Base-by-base conservation (phyloP, 129 eudicot genomes). In the Smallanthus sonchifolius region DNA sequence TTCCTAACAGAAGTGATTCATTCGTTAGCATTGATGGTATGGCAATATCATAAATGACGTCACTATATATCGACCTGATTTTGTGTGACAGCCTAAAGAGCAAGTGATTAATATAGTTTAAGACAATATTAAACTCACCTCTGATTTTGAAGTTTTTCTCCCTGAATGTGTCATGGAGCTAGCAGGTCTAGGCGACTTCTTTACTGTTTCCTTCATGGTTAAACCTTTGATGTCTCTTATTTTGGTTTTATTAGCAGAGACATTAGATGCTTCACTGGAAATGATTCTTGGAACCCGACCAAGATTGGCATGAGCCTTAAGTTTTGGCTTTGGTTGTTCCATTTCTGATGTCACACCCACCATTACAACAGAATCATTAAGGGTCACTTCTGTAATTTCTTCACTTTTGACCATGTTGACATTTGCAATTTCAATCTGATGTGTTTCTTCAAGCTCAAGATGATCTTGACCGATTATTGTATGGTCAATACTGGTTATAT, bases 141-240 rank as follows among this genome's bases (percentile, higher is more conserved):
- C 85, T 40, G 47, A 10, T 77, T 82, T 85, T 49, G 79, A 67
- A 61, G 68, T 54, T 77, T 63, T 87, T 42, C 76, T 65, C 52
- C 40, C 80, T 17, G 70, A 49, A 62, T 65, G 64, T 38, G 74
- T 56, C 34, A 43, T 61, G 74, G 78, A 73, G 52, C 70, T 73
- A 40, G 82, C 55, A 65, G 82, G 62, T 35, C 77, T 81, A 48
- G 84, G 35, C 61, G 69, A 47, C 81, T 73, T 76, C 78, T 77
- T 86, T 63, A 75, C 83, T 64, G 61, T 62, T 62, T 74, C 84
- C 4, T 69, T 64, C 75, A 66, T 78, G 9, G 47, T 24, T 17
- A 57, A 42, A 69, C 75, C 73, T 70, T 72, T 78, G 15, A 16
- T 51, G 42, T 75, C 85, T 28, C 55, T 78, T 75, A 57, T 75